Percentiles rank a stretch among this genome's conserved stretches.
These are phyloP conservation scores for Aspergillus sp. DNA, from an alignment of 2,329 filamentous ascomycete species.

Conservation along the genomic window DNA sequence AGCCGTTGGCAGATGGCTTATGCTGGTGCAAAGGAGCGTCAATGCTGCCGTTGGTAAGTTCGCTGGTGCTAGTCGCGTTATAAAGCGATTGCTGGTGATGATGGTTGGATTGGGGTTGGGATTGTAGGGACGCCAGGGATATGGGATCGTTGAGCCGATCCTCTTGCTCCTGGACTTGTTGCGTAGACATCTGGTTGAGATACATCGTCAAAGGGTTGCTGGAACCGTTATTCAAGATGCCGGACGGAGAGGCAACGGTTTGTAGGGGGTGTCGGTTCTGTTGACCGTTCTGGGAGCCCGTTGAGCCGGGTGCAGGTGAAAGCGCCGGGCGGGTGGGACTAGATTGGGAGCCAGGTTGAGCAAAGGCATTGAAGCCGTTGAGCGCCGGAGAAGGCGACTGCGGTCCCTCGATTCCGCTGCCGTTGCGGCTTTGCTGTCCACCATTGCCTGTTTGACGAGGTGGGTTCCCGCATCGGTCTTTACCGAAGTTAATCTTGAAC, in stretches of 20 bases:
- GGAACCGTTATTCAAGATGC: conserved; percentile 73
- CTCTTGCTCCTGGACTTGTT: conserved; percentile 66
- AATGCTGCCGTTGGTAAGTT: conserved; percentile 57
- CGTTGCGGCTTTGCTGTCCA: conserved; percentile 65
- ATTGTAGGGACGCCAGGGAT: conserved; percentile 46
- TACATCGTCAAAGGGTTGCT: conserved; percentile 95
- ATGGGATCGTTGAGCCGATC: conserved; percentile 45
- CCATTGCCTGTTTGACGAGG: conserved; percentile 77
- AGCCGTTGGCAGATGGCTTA: conserved; percentile 66
- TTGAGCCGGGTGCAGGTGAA: conserved; percentile 56
- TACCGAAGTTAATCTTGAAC: conserved; percentile 99
- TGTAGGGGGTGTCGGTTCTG: conserved; percentile 60
- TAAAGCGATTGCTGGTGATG: conserved; percentile 77
- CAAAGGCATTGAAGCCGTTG: conserved; percentile 57
- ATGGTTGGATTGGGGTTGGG: conserved; percentile 64
- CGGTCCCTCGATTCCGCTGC: conserved; percentile 52
- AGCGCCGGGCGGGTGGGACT: conserved; percentile 59
- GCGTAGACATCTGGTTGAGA: conserved; percentile 69
- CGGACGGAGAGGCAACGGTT: conserved; percentile 58
- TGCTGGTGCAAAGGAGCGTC: conserved; percentile 50
- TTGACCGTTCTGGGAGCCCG: conserved; percentile 56
- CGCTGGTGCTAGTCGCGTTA: conserved; percentile 68
- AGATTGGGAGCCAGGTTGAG: conserved; percentile 56
- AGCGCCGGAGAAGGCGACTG: conserved; percentile 55
- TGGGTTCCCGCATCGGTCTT: conserved; percentile 95